phyloP scores from a whole-genome alignment of 2,329 filamentous ascomycete species.

The Trichoderma breve region DNA sequence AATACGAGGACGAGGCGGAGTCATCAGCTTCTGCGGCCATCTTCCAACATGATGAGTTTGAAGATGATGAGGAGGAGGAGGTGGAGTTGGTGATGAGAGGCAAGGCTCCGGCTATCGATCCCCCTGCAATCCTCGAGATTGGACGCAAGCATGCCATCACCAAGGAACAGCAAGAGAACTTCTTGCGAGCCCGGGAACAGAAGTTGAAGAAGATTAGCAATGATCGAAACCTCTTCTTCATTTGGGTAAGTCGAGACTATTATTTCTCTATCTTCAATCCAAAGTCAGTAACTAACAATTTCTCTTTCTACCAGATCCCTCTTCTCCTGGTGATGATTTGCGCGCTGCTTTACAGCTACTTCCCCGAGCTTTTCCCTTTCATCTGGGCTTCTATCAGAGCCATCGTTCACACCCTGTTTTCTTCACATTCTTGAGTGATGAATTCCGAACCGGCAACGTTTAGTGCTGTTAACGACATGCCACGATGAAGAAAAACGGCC shows the following conservation, averaged over 20 bases:
- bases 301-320: conserved; percentile 44
- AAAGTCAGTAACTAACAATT: conserved; percentile 23
- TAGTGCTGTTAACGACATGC: neutral
- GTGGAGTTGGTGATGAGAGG: conserved; percentile 1
- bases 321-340: conserved; percentile 48
- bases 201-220: conserved; percentile 62
- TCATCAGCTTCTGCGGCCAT: neutral
- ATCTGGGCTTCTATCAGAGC: conserved; percentile 35
- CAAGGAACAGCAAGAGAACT: conserved; percentile 62
- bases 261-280: neutral
- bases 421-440: neutral
- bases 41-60: conserved; percentile 23
- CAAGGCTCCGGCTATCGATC: conserved; percentile 21
- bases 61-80: conserved; percentile 29
- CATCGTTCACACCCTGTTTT: conserved; percentile 28
- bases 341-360: conserved; percentile 50
- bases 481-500: neutral
- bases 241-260: conserved; percentile 57
- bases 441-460: conserved; percentile 23
- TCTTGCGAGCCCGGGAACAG: conserved; percentile 59
- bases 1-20: conserved; percentile 34
- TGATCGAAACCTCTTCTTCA: conserved; percentile 65
- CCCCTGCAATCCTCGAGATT: conserved; percentile 52
- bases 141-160: conserved; percentile 63
- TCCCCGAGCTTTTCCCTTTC: conserved; percentile 47